Base-by-base conservation (phyloP, 2,329 filamentous ascomycete species). In the Verticillium tricorpus region DNA sequence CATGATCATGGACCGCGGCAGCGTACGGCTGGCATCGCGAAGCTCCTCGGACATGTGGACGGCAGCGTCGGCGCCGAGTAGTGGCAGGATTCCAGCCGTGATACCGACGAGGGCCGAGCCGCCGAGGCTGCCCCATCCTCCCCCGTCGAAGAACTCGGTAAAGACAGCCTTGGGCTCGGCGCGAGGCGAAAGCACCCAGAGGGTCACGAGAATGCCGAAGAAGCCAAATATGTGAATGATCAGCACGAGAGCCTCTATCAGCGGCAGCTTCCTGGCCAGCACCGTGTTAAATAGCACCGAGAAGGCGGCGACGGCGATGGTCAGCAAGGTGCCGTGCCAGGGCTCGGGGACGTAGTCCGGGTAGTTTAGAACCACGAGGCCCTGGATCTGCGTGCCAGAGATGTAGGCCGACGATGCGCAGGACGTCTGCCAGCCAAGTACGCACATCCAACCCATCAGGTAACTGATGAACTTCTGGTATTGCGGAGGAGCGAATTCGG, bases 381-480 rank as follows among this genome's bases (percentile, higher is more conserved):
- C 78, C 64, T 82, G 76, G 19, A 82, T 77, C 40, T 80, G 72
- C 4, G 77, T 78, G 4, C 76, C 77, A 0, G 76, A 71, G 3
- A 83, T 70, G 56, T 79, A 81, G 0, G 77, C 72, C 1, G 72
- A 71, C 2, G 73, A 73, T 0, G 79, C 77, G 1, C 76, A 70
- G 1, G 73, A 73, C 1, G 74, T 72, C 56, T 81, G 76, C 80
- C 80, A 82, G 28, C 77, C 78, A 0, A 80, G 70, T 0, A 79
- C 73, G 5, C 73, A 78, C 64, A 80, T 74, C 80, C 79, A 82
- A 2, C 78, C 79, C 70, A 69, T 70, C 17, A 82, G 69, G 66
- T 86, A 88, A 63, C 81, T 84, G 1, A 85, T 71, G 39, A 81
- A 77, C 61, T 81, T 83, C 65, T 85, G 82, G 59, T 77, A 75